Base-by-base conservation (phyloP, 306 rosid genomes). In the Neltuma alba region DNA sequence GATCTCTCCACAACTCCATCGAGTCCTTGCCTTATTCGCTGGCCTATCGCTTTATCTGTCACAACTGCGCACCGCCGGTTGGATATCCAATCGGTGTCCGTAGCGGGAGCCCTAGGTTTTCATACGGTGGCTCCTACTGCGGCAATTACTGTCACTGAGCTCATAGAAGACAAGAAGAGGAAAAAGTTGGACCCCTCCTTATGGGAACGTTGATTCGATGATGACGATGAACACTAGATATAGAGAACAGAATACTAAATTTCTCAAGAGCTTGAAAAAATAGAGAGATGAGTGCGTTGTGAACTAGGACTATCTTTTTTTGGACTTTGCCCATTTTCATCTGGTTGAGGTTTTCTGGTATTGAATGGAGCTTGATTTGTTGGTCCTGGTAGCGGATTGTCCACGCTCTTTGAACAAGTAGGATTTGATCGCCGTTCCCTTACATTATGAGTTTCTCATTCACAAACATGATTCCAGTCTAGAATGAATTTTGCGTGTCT, bases 111-210 rank as follows among this genome's bases (percentile, higher is more conserved):
- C 88, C 90, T 18, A 76, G 76, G 80, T 68, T 75, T 31, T 61
- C 47, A 54, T 79, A 75, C 40, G 54, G 84, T 9, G 81, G 86
- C 18, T 9, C 77, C 2, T 72, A 66, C 75, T 44, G 25, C 62
- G 50, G 55, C 64, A 78, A 40, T 79, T 76, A 82, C 82, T 85
- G 87, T 48, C 83, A 83, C 74, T 90, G 86, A 81, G 40, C 36
- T 14, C 58, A 42, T 2, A 44, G 42, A 36, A 72, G 76, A 44
- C 9, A 33, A 21, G 16, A 50, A 7, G 25, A 50, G 58, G 58
- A 50, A 47, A 21, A 54, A 21, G 5, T 21, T 54, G 28, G 28
- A 54, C 6, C 23, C 61, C 61, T 21, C 5, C 30, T 68, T 40
- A 41, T 23, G 6, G 21, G 6, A 9, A 9, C 4, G 58, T 68